Percentiles rank a stretch among this genome's conserved stretches.
These are phyloP conservation scores for Melanogaster broomeanus DNA, from an alignment of 768 basidiomycete genomes.

Conservation along the genomic window DNA sequence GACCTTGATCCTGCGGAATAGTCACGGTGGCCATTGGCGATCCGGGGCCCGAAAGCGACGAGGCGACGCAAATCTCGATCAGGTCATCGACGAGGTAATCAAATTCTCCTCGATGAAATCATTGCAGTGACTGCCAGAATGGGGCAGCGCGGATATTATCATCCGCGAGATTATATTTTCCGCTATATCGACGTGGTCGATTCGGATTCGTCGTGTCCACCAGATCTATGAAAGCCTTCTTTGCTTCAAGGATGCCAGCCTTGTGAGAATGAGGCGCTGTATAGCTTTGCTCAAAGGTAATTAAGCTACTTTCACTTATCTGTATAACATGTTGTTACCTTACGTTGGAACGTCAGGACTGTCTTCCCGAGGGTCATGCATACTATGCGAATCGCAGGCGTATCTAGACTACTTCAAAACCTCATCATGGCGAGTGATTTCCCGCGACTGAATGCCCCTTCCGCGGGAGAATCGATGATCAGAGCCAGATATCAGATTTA, in stretches of 20 bases:
- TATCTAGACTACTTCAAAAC: too few relatives aligned
- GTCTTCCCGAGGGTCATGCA: slow-evolving; percentile 4
- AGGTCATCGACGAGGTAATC: slow-evolving; percentile 5
- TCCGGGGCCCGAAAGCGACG: slow-evolving; percentile 11
- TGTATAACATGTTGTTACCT: slow-evolving; percentile 5
- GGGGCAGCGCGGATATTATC: slow-evolving; percentile 1
- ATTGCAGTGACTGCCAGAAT: background rate
- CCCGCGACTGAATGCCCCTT: background rate
- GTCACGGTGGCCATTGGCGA: too few relatives aligned
- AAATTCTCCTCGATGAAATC: slow-evolving; percentile 18
- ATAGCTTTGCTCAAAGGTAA: slow-evolving; percentile 1
- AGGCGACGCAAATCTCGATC: slow-evolving; percentile 24
- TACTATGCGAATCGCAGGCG: too few relatives aligned
- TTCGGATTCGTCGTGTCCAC: background rate
- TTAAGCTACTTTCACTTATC: too few relatives aligned
- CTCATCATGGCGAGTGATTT: too few relatives aligned
- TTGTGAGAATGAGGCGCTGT: slow-evolving; percentile 12
- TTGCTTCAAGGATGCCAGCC: slow-evolving; percentile 10
- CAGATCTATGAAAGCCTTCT: background rate
- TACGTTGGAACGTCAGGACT: slow-evolving; percentile 4
- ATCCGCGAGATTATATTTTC: slow-evolving; percentile 2
- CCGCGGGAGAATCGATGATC: too few relatives aligned
- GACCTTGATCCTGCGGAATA: slow-evolving; percentile 7
- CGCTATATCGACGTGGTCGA: slow-evolving; percentile 1
- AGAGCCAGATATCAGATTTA: too few relatives aligned